Conservation (phyloP, 768 basidiomycete species). For the Tephrocybe sp. region DNA sequence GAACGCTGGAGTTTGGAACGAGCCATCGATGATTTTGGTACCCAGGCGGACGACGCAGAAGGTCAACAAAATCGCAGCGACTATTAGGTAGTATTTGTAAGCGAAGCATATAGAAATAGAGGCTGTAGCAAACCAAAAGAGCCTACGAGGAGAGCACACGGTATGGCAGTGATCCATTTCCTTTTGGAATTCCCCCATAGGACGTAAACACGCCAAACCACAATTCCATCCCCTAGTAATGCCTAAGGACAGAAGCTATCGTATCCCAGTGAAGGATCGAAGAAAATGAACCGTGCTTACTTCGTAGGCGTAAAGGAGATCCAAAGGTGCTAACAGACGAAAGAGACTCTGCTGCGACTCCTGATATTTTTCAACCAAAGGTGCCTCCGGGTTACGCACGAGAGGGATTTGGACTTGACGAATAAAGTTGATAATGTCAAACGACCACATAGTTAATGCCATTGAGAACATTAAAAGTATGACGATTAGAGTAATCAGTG, state of each 20-base stretch:
- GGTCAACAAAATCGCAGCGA: conserved; percentile 4
- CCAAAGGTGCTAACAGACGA: conserved; percentile 1
- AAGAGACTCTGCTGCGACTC: background rate
- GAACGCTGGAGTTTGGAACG: conserved; percentile 7
- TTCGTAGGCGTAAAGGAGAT: background rate
- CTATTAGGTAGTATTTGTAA: background rate
- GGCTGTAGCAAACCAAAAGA: background rate
- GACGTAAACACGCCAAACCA: conserved; percentile 6
- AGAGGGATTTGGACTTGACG: conserved; percentile 6
- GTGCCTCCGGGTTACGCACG: conserved; percentile 1
- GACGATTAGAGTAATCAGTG: background rate
- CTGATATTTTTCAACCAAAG: conserved; percentile 1
- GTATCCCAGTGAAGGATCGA: too few species aligned
- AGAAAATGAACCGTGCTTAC: too few species aligned
- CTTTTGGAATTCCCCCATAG: conserved; percentile 1
- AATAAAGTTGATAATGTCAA: conserved; percentile 9
- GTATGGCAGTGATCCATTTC: background rate
- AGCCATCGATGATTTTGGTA: conserved; percentile 8
- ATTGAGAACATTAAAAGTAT: conserved; percentile 7
- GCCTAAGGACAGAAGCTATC: background rate
- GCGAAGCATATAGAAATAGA: background rate
- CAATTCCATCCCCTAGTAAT: conserved; percentile 2
- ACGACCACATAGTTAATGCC: conserved; percentile 5
- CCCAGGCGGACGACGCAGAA: conserved; percentile 6
- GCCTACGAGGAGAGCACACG: background rate